Evolutionary conservation across 345 rosid genomes (phyloP), one percentile per base, ranked within the genome.

Genomic region (Eucalyptus viminalis): DNA sequence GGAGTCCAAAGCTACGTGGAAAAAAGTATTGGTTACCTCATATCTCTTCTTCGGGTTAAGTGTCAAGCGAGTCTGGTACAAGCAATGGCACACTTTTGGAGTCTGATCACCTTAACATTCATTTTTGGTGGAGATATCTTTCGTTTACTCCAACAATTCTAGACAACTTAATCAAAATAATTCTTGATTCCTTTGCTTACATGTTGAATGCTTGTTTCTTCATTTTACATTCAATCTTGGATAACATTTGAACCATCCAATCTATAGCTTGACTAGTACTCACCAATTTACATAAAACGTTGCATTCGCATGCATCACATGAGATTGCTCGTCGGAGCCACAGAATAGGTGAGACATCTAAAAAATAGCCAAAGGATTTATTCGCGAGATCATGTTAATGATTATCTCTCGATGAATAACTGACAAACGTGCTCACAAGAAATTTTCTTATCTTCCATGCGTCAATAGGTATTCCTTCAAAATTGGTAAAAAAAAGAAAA

Each of bases 401-500:
- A 62, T 29, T 13, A 62, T 62, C 34, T 62, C 34, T 13, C 1
- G 17, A 62, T 62, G 69, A 62, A 29, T 29, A 29, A 14, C n/a
- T 29, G 31, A n/a, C 34, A 62, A 29, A 62, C 4, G n/a, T 29
- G 67, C 67, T 58, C 67, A 25, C 15, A 58, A 58, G 0, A 25
- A 24, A 0, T 58, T 58, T 58, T 58, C 67, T 58, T 11, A 58
- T 58, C n/a, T 58, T 25, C 7, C n/a, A 25, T 58, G 67, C n/a
- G 2, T 58, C 67, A 58, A 25, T 11, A 58, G 67, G n/a, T 11
- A 25, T 58, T 58, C n/a, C 67, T 9, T 58, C n/a, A 58, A 58
- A 58, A 2, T 11, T 25, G 27, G 1, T 0, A 6, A 50, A 15
- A 16, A 50, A 50, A 11, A 4, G 0, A 56, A 2, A 56, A 11